Conservation (phyloP, 371 early-diverging fungal species). For the Saksenaea vasiformis region DNA sequence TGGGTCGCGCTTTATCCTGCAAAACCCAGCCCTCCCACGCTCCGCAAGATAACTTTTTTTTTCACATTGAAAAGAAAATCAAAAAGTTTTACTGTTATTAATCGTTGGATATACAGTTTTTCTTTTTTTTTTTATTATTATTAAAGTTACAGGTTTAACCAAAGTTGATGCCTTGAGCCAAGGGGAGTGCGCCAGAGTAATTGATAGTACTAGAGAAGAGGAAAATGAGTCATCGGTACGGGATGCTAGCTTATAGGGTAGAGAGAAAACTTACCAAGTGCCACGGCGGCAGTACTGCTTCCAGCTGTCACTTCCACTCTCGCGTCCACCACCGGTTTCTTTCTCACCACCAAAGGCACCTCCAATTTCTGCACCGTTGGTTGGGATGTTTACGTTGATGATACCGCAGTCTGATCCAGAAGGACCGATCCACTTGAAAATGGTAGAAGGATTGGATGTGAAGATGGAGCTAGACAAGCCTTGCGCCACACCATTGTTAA, state of each 20-base stretch:
- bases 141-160: constrained; percentile 64
- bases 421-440: constrained; percentile 95
- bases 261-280: constrained; percentile 58
- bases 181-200: constrained; percentile 87
- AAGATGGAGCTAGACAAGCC: constrained; percentile 91
- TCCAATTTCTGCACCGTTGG: constrained; percentile 97
- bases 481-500: constrained; percentile 92
- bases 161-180: constrained; percentile 98
- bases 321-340: constrained; percentile 97
- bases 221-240: neutral
- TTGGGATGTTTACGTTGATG: constrained; percentile 97
- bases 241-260: neutral
- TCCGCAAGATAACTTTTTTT: neutral
- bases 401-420: constrained; percentile 96
- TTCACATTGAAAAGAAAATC: neutral
- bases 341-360: constrained; percentile 98
- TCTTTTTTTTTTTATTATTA: neutral
- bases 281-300: constrained; percentile 86
- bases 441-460: constrained; percentile 77
- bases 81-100: neutral
- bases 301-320: constrained; percentile 94
- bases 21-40: neutral
- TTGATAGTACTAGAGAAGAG: constrained; percentile 77
- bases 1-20: neutral
- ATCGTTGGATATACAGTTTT: neutral